Evolutionary conservation across 805 yeast species (phyloP).

Genomic region (Wickerhamomyces xylosicus): DNA sequence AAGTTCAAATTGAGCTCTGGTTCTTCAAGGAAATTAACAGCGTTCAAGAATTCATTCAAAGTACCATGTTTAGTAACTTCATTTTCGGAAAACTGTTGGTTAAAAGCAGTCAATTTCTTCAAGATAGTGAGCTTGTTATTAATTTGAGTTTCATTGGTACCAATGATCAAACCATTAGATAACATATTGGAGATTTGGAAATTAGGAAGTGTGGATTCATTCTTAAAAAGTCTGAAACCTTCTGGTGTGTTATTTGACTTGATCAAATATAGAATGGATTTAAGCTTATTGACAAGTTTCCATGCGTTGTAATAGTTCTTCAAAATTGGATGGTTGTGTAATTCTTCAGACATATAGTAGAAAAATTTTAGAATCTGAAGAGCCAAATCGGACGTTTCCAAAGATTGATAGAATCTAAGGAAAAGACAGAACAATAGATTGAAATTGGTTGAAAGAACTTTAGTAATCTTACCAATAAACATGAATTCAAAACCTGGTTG

Average conservation of each 20-base stretch:
- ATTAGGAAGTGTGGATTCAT: conserved; percentile 4
- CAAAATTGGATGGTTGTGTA: conserved; percentile 10
- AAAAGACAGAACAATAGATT: conserved; percentile 3
- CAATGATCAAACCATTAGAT: no score
- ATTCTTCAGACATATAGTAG: conserved; percentile 10
- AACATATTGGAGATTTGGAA: conserved; percentile 5
- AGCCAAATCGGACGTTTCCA: conserved; percentile 2
- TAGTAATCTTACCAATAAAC: conserved; percentile 6
- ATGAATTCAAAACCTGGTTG: conserved; percentile 14
- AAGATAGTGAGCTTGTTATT: no score
- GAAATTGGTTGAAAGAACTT: conserved; percentile 8
- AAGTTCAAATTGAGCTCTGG: conserved; percentile 7
- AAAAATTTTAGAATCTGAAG: conserved; percentile 8
- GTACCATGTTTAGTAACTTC: conserved; percentile 4
- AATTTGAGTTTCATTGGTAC: no score
- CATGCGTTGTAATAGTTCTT: conserved; percentile 12
- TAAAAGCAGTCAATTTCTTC: conserved; percentile 7
- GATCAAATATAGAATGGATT: conserved; percentile 8
- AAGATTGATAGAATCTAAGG: conserved; percentile 6
- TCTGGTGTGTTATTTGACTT: conserved; percentile 9
- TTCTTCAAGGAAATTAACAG: conserved; percentile 10
- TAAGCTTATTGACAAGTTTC: conserved; percentile 9
- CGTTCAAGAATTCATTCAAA: conserved; percentile 7
- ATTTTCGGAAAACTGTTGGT: conserved; percentile 8
- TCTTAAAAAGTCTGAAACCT: conserved; percentile 4